Evolutionary conservation across 352 stramenopile species (phyloP).

Genomic region (Globisporangium abappressorium): DNA sequence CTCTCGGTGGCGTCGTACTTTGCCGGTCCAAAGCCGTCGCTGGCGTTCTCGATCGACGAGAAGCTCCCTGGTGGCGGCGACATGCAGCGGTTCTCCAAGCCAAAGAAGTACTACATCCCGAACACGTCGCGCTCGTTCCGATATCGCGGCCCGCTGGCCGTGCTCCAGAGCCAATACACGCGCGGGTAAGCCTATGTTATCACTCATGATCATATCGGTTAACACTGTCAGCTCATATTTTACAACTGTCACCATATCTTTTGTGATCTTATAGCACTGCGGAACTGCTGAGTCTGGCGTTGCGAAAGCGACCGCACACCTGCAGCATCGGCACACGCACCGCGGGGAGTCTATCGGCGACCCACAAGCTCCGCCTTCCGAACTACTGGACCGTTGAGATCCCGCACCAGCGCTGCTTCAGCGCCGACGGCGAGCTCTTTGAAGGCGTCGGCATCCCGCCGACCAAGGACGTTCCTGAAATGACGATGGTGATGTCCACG

Average conservation of each 20-base stretch:
- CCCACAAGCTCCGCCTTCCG: constrained; percentile 61
- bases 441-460: constrained; percentile 65
- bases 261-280: constrained; percentile 39
- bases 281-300: constrained; percentile 63
- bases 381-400: constrained; percentile 86
- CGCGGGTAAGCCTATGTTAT: constrained; percentile 43
- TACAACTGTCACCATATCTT: not conserved
- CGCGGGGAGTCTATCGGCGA: constrained; percentile 60
- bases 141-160: constrained; percentile 63
- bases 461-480: constrained; percentile 30
- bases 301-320: constrained; percentile 62
- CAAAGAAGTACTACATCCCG: constrained; percentile 61
- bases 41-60: constrained; percentile 72
- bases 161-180: constrained; percentile 78
- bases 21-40: constrained; percentile 33
- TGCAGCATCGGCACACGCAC: constrained; percentile 56
- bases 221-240: not conserved
- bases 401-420: constrained; percentile 70
- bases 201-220: not conserved
- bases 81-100: constrained; percentile 42
- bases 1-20: constrained; percentile 78
- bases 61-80: constrained; percentile 36
- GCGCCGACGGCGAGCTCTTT: constrained; percentile 52
- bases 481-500: not conserved
- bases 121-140: constrained; percentile 48